A percentile compares a stretch with the other conserved stretches of the same genome.
Evolutionary conservation across 2,329 filamentous ascomycete genomes (phyloP).

Genomic region (Geosmithia morbida): DNA sequence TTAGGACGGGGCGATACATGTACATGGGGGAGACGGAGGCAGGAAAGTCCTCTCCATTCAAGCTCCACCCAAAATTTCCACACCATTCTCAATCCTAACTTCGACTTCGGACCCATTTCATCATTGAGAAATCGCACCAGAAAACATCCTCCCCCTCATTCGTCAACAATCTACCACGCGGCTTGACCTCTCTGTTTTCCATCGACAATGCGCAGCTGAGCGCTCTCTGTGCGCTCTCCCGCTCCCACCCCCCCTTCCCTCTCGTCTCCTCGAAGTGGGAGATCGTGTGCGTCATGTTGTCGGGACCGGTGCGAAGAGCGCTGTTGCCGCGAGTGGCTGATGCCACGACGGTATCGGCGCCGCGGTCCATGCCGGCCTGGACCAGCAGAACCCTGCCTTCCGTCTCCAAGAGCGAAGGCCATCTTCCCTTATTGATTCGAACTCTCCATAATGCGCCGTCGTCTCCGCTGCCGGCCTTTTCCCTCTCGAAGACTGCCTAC

Average conservation of each 20-base stretch:
- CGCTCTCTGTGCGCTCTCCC: slow-evolving; percentile 5
- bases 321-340: slow-evolving; percentile 31
- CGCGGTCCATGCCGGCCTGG: neutral
- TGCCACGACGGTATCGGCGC: neutral
- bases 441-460: neutral
- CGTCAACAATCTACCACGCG: neutral
- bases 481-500: slow-evolving; percentile 5
- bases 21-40: neutral
- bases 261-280: too few species aligned
- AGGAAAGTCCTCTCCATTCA: neutral
- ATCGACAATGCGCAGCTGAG: slow-evolving; percentile 2
- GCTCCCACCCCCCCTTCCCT: neutral
- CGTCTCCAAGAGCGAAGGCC: neutral
- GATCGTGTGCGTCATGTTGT: slow-evolving; percentile 13
- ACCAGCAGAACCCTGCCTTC: neutral
- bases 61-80: slow-evolving; percentile 3
- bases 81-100: slow-evolving; percentile 6
- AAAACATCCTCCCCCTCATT: too few species aligned
- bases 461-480: slow-evolving; percentile 11
- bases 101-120: slow-evolving; percentile 1
- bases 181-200: neutral
- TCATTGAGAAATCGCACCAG: neutral
- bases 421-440: neutral
- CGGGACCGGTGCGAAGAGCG: slow-evolving; percentile 32
- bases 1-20: neutral